These are phyloP conservation scores for Rhizopogon vesiculosus DNA, from an alignment of 768 basidiomycete species.

Conservation along the genomic window DNA sequence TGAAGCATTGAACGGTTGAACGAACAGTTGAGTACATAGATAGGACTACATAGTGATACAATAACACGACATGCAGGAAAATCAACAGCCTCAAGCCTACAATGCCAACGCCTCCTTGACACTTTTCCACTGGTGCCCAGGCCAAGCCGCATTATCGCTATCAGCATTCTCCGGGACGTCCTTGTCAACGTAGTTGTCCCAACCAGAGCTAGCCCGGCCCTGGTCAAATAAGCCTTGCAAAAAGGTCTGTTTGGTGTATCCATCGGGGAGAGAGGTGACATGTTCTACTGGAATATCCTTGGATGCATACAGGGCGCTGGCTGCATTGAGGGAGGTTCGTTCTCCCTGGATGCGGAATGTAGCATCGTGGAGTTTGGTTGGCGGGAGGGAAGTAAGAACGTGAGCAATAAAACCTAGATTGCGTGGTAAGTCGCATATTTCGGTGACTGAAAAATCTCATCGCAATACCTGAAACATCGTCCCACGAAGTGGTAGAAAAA, in stretches of 20 bases:
- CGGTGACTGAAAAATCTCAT: slow-evolving; percentile 8
- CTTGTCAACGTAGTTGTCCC: slow-evolving; percentile 24
- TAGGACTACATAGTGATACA: background rate
- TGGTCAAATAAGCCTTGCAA: slow-evolving; percentile 24
- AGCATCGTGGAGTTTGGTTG: slow-evolving; percentile 19
- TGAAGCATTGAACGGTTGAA: slow-evolving; percentile 1
- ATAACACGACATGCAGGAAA: background rate
- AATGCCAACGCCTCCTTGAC: slow-evolving; percentile 23
- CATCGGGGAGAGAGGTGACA: slow-evolving; percentile 24
- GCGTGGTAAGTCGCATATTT: background rate
- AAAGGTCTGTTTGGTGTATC: slow-evolving; percentile 23
- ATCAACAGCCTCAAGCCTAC: slow-evolving; percentile 4
- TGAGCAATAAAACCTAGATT: slow-evolving; percentile 30
- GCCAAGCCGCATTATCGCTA: slow-evolving; percentile 28
- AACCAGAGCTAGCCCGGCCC: slow-evolving; percentile 29
- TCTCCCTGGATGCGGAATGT: slow-evolving; percentile 35
- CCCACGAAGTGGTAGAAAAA: slow-evolving; percentile 27
- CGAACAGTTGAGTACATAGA: background rate
- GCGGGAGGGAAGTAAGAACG: slow-evolving; percentile 26
- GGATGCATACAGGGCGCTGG: slow-evolving; percentile 25
- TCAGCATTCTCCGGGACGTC: slow-evolving; percentile 26
- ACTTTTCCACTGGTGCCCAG: slow-evolving; percentile 28
- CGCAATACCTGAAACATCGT: slow-evolving; percentile 28
- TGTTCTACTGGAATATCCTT: slow-evolving; percentile 12
- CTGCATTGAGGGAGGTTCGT: slow-evolving; percentile 18